Base-by-base conservation (phyloP, 2,329 filamentous ascomycete genomes). In the Didymella arachidicola region DNA sequence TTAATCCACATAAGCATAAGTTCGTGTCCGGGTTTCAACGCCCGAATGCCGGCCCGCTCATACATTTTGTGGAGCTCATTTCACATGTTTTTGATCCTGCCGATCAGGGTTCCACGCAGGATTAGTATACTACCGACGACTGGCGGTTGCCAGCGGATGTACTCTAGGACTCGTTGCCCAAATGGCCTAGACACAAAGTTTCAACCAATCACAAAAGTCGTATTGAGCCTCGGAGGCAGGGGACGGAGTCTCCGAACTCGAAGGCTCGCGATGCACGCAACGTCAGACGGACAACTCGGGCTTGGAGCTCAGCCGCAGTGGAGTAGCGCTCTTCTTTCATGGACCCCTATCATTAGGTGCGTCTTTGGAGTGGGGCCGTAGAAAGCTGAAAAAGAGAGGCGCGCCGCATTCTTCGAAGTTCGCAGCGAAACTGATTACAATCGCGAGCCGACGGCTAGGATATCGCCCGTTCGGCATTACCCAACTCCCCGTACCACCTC, bases 171-270 rank as follows among this genome's bases (percentile, higher is more conserved):
- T 18, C 7, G 11, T 22, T 43, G 48, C 55, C 30, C 12, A 42
- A 48, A 25, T 12, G 48, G 43, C 50, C n/a, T 10, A 27, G 25
- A 42, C 45, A 51, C 54, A 45, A 44, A 4, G 18, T 14, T 6
- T 7, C 4, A 22, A 8, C 56, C 52, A 62, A 57, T 62, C 56
- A 56, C 32, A 53, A 14, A 11, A 0, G 26, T 3, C n/a, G 5
- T 32, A 14, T 36, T 46, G 11, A 34, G 53, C 41, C 51, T 59
- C 53, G 52, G 57, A 43, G 32, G 26, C 50, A 38, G 26, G 34
- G 39, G 30, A 58, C 54, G 62, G 62, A 54, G 49, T 49, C 59
- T 50, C 62, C 57, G 62, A 62, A 27, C 49, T 36, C 38, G 39
- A 42, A 48, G n/a, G 36, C 49, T 16, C 29, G 59, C 42, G 38